Evolutionary conservation across 192 early-diverging fungal genomes (phyloP).

Genomic region (Coemansia sp.): DNA sequence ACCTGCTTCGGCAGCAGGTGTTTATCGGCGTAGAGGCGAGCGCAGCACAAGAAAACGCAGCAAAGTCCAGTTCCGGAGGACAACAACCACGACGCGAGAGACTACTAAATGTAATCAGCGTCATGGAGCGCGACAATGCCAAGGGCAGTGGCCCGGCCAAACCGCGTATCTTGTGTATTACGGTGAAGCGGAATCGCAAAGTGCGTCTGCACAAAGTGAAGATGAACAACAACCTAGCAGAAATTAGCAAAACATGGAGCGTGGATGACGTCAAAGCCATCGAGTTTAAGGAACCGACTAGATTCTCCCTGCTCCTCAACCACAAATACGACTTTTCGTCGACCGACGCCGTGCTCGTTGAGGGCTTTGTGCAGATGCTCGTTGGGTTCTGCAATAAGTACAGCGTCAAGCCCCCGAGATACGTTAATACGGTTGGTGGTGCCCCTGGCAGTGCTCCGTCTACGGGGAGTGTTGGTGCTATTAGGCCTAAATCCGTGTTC

Average conservation of each 20-base stretch:
- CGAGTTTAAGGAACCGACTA: conserved; percentile 50
- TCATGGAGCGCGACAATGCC: conserved; percentile 50
- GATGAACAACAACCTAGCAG: conserved; percentile 31
- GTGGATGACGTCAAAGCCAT: conserved; percentile 49
- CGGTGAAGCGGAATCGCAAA: conserved; percentile 51
- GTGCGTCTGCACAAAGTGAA: conserved; percentile 51
- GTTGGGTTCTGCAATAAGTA: conserved; percentile 50
- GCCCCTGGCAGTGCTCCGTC: not conserved
- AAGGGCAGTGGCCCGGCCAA: conserved; percentile 36
- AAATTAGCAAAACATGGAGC: conserved; percentile 50
- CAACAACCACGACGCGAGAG: conserved; percentile 51
- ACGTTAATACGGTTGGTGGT: conserved; percentile 40
- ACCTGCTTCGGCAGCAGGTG: conserved; percentile 34
- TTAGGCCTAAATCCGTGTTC: conserved; percentile 30
- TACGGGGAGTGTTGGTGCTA: conserved; percentile 26
- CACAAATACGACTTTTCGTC: conserved; percentile 50
- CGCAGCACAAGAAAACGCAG: conserved; percentile 31
- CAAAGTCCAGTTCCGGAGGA: conserved; percentile 30
- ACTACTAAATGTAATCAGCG: conserved; percentile 43
- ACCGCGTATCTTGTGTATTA: conserved; percentile 46
- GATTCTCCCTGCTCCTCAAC: conserved; percentile 42
- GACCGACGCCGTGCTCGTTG: conserved; percentile 34
- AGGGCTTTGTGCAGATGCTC: conserved; percentile 51
- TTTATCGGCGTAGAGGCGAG: conserved; percentile 52
- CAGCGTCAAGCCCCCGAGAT: conserved; percentile 35